Evolutionary conservation across 2,329 filamentous ascomycete species (phyloP), one percentile per base, ranked within the genome.

Genomic region (Colletotrichum sp.): DNA sequence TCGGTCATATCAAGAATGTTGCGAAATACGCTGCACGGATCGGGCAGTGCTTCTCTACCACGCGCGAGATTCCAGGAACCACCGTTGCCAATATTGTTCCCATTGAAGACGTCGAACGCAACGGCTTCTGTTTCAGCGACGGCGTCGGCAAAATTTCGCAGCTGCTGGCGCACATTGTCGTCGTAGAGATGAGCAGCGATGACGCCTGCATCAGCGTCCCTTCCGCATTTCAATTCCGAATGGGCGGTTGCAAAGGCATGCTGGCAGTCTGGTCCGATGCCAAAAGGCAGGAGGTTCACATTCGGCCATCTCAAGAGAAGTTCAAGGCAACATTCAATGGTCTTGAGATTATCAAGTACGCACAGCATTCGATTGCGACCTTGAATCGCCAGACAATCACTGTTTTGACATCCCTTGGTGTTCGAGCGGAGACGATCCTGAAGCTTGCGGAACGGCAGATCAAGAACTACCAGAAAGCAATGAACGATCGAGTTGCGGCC

Each of bases 11-110:
- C 83, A 91, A 89, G 71, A 91, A 94, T 30, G 91, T 98, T n/a
- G 96, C 96, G 34, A 98, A 98, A 80, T 95, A 96, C 82, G 94
- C 95, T 64, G 95, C 97, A 32, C 91, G 97, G 32, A 87, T 98
- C 21, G 97, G 97, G 0, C 97, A 98, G 84, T 98, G 96, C 82
- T 98, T 99, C 82, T 98, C 97, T 0, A 98, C 96, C 0, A 99
- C 97, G 1, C 88, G 94, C 75, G 92, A 94, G 13, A 92, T 98
- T 56, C 89, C 88, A 32, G 89, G 92, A 18, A 91, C 93, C 26
- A 89, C 88, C 0, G 90, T 93, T 8, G 91, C 91, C 0, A 87
- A 88, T 2, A 87, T 90, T 15, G 87, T 87, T 7, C 91, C 87
- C 6, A 94, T 96, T 36, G 83, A 88, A 1, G 97, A 98, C 78